phyloP scores from a whole-genome alignment of 2,329 filamentous ascomycete species.

The Neopestalotiopsis sp. region DNA sequence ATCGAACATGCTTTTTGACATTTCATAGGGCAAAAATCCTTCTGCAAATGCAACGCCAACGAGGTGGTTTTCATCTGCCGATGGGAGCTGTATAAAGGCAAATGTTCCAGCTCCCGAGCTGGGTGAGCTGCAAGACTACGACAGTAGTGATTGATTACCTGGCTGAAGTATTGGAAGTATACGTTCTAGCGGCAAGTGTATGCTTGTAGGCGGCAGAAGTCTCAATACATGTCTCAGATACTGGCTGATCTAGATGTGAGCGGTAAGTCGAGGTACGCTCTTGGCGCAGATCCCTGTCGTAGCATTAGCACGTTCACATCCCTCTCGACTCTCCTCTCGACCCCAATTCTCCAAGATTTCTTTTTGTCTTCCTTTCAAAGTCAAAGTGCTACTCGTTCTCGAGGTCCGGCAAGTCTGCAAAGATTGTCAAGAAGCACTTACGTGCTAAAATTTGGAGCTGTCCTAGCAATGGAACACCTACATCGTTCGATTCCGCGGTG shows the following conservation, averaged over 20 bases:
- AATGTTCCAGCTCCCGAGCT: no score
- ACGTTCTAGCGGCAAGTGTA: no score
- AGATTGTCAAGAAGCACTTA: neutral
- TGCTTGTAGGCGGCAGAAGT: no score
- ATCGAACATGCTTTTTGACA: no score
- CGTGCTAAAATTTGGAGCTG: neutral
- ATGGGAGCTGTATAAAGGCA: no score
- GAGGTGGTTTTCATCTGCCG: no score
- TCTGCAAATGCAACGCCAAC: no score
- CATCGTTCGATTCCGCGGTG: neutral
- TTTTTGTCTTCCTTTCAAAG: neutral
- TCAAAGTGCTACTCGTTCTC: neutral
- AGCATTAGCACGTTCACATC: neutral
- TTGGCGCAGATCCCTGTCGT: neutral
- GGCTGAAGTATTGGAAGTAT: no score
- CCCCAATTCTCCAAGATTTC: neutral
- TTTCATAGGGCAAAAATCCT: no score
- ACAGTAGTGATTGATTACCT: no score
- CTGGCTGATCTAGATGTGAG: neutral
- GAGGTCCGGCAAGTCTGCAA: neutral
- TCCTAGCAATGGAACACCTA: neutral
- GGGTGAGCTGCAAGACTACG: no score
- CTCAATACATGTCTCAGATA: neutral
- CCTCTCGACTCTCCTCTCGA: neutral
- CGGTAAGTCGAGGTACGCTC: neutral